phyloP scores from a whole-genome alignment of 352 stramenopile genomes.

The Blastocystis sp. region DNA sequence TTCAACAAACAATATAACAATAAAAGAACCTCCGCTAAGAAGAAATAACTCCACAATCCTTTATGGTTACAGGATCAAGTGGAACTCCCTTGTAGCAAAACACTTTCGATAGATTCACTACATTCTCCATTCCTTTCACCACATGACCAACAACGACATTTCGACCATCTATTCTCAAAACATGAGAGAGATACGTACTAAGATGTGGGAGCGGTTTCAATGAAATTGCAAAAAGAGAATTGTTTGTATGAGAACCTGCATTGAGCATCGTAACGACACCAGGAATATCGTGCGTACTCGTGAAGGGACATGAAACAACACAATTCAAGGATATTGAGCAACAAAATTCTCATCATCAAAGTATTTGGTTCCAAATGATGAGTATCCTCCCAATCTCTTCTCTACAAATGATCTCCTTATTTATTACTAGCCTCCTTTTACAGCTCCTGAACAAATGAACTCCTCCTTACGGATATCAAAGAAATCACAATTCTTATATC shows the following conservation, averaged over 20 bases:
- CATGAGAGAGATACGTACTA: neutral
- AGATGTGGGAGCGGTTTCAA: slow-evolving; percentile 57
- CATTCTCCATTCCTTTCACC: slow-evolving; percentile 25
- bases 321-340: slow-evolving; percentile 54
- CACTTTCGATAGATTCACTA: slow-evolving; percentile 22
- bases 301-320: neutral
- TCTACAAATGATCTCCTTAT: slow-evolving; percentile 6
- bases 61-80: slow-evolving; percentile 52
- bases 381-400: slow-evolving; percentile 65
- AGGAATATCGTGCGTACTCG: slow-evolving; percentile 46
- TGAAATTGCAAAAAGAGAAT: slow-evolving; percentile 56
- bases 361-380: slow-evolving; percentile 47
- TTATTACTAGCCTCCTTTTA: slow-evolving; percentile 32
- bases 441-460: slow-evolving; percentile 56
- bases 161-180: slow-evolving; percentile 51
- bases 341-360: slow-evolving; percentile 69
- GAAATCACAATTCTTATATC: slow-evolving; percentile 60
- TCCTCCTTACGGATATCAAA: slow-evolving; percentile 62
- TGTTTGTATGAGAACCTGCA: slow-evolving; percentile 62
- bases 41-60: slow-evolving; percentile 50
- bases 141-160: slow-evolving; percentile 64
- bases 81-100: slow-evolving; percentile 62
- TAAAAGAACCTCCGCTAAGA: neutral
- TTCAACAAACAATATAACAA: slow-evolving; percentile 27
- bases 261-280: slow-evolving; percentile 66